Evolutionary conservation across 78 protist genomes (phyloP).

Genomic region (Capsaspora owczarzaki): DNA sequence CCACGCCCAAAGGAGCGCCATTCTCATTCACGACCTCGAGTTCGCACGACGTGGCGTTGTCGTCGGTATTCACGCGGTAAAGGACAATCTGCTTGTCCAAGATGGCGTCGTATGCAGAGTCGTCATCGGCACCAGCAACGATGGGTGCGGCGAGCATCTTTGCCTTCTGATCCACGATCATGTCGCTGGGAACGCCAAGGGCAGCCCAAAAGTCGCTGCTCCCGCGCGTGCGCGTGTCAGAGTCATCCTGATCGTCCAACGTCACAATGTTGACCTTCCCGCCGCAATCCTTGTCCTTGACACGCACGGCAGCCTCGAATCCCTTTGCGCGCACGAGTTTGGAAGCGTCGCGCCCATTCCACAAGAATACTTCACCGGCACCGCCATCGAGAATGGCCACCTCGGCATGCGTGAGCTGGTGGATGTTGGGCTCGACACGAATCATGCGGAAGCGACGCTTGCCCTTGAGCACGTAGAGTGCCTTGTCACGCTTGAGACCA

Average conservation of each 20-base stretch:
- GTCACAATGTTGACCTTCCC: not conserved
- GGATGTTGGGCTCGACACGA: not conserved
- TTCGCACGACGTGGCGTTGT: not conserved
- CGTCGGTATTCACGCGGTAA: not conserved
- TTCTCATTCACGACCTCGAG: not conserved
- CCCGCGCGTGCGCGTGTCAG: not conserved
- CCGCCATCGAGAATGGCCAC: not conserved
- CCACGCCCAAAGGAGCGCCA: not conserved
- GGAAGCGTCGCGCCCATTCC: not conserved
- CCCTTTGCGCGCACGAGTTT: conserved; percentile 1
- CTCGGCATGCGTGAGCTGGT: not conserved
- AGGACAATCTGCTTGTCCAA: not conserved
- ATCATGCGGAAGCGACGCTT: not conserved
- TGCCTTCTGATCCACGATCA: too few species aligned
- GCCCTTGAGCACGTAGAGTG: not conserved
- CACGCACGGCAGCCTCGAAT: not conserved
- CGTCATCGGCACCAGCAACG: not conserved
- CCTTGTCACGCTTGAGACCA: not conserved
- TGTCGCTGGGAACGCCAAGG: not conserved
- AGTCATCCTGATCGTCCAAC: not conserved
- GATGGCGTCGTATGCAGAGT: not conserved
- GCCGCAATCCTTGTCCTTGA: not conserved
- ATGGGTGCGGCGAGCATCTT: too few species aligned
- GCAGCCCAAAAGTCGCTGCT: not conserved
- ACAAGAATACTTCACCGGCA: not conserved